Percentiles rank a stretch among this genome's conserved stretches.
Evolutionary conservation across 176 grass and related monocot species (phyloP).

Genomic region (Oryza coarctata): DNA sequence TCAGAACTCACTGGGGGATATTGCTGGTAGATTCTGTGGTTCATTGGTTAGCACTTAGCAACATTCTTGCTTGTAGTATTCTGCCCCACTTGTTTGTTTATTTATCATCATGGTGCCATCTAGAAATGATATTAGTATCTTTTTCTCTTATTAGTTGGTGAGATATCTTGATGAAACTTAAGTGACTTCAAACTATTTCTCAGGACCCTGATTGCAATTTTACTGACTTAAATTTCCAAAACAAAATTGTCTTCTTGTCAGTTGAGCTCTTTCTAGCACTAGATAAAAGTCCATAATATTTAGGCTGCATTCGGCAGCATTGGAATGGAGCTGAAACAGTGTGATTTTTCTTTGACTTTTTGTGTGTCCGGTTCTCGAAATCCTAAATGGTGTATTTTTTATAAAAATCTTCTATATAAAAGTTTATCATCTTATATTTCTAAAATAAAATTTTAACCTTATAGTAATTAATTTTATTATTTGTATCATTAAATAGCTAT

Average conservation of each 20-base stretch:
- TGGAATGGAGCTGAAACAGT: too few relatives aligned
- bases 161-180: not conserved
- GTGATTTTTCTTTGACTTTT: too few relatives aligned
- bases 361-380: too few relatives aligned
- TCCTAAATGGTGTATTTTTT: too few relatives aligned
- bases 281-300: not conserved
- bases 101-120: not conserved
- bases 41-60: not conserved
- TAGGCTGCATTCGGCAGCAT: too few relatives aligned
- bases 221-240: not conserved
- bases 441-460: too few relatives aligned
- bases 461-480: too few relatives aligned
- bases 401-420: too few relatives aligned
- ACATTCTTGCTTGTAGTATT: not conserved
- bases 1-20: not conserved
- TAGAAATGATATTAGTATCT: not conserved
- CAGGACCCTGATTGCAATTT: not conserved
- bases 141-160: not conserved
- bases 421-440: too few relatives aligned
- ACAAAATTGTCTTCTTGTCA: not conserved
- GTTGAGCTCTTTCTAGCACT: not conserved
- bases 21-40: not conserved
- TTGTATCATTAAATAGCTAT: too few relatives aligned
- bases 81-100: not conserved
- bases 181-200: not conserved